phyloP scores from a whole-genome alignment of 2,329 filamentous ascomycete genomes.

The Plectosphaerella cucumerina region DNA sequence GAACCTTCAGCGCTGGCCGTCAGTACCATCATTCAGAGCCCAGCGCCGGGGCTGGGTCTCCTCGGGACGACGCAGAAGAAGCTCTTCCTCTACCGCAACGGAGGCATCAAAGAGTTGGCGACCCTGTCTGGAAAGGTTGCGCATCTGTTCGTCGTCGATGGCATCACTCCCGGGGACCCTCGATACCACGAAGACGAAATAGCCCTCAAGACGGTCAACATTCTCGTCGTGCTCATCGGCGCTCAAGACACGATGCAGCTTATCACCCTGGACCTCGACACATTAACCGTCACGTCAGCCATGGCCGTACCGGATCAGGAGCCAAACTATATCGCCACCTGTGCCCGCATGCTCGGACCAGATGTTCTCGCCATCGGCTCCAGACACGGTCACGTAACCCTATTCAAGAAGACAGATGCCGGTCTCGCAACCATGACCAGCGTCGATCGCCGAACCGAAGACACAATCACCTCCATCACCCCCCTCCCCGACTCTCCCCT shows the following conservation, averaged over 20 bases:
- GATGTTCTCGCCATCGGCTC: slow-evolving; percentile 49
- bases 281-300: slow-evolving; percentile 21
- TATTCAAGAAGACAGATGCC: slow-evolving; percentile 24
- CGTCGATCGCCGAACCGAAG: slow-evolving; percentile 37
- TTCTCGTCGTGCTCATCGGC: slow-evolving; percentile 44
- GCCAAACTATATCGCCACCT: slow-evolving; percentile 45
- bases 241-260: slow-evolving; percentile 35
- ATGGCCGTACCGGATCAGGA: slow-evolving; percentile 33
- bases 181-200: not conserved
- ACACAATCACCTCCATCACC: slow-evolving; percentile 67
- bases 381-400: slow-evolving; percentile 43
- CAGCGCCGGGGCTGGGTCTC: slow-evolving; percentile 33
- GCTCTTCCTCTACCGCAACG: slow-evolving; percentile 38
- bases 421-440: slow-evolving; percentile 24
- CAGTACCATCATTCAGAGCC: slow-evolving; percentile 42
- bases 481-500: slow-evolving; percentile 26
- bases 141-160: slow-evolving; percentile 40
- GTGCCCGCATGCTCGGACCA: slow-evolving; percentile 34
- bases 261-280: slow-evolving; percentile 31
- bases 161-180: not conserved
- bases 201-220: slow-evolving; percentile 15
- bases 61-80: slow-evolving; percentile 45
- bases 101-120: slow-evolving; percentile 27
- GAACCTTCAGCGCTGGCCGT: slow-evolving; percentile 33
- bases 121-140: slow-evolving; percentile 44